A percentile compares a stretch with the other conserved stretches of the same genome.
These are phyloP conservation scores for Diplodia sapinea DNA, from an alignment of 2,329 filamentous ascomycete genomes.

Conservation along the genomic window DNA sequence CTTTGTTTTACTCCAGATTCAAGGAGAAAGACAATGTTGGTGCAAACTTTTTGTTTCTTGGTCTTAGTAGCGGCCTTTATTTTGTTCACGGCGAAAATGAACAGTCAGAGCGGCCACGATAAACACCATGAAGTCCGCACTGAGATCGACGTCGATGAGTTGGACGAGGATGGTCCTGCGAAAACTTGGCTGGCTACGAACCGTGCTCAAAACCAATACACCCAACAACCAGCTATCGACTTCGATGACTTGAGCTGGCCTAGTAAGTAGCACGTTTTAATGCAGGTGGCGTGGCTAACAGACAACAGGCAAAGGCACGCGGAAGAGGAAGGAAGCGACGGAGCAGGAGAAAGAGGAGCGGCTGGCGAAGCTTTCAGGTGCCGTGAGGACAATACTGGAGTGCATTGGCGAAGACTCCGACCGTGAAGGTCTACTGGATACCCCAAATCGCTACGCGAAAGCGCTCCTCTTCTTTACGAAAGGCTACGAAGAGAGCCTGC, in stretches of 20 bases:
- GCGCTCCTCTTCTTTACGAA: slow-evolving; percentile 95
- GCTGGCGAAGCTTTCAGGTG: slow-evolving; percentile 64
- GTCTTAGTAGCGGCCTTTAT: background rate
- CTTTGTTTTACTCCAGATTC: background rate
- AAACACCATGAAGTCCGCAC: slow-evolving; percentile 31
- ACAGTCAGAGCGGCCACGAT: slow-evolving; percentile 30
- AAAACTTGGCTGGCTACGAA: slow-evolving; percentile 60
- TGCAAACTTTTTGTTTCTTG: background rate
- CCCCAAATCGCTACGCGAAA: slow-evolving; percentile 87
- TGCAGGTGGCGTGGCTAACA: background rate
- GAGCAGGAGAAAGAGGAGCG: slow-evolving; percentile 63
- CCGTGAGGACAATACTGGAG: slow-evolving; percentile 67
- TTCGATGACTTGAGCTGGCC: slow-evolving; percentile 63
- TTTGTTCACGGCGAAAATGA: slow-evolving; percentile 4
- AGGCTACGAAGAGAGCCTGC: slow-evolving; percentile 93
- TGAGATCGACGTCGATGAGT: slow-evolving; percentile 53
- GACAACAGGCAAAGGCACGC: slow-evolving; percentile 65
- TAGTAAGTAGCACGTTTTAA: slow-evolving; percentile 45
- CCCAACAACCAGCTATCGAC: slow-evolving; percentile 57
- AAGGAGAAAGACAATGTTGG: background rate
- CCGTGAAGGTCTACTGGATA: slow-evolving; percentile 66
- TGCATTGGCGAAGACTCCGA: slow-evolving; percentile 70
- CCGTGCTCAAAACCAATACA: slow-evolving; percentile 57
- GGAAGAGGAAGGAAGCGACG: slow-evolving; percentile 63
- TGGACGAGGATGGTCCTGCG: slow-evolving; percentile 57